Evolutionary conservation across 1,284 basidiomycete species (phyloP), one percentile per base, ranked within the genome.

Genomic region (Peniophora sp.): DNA sequence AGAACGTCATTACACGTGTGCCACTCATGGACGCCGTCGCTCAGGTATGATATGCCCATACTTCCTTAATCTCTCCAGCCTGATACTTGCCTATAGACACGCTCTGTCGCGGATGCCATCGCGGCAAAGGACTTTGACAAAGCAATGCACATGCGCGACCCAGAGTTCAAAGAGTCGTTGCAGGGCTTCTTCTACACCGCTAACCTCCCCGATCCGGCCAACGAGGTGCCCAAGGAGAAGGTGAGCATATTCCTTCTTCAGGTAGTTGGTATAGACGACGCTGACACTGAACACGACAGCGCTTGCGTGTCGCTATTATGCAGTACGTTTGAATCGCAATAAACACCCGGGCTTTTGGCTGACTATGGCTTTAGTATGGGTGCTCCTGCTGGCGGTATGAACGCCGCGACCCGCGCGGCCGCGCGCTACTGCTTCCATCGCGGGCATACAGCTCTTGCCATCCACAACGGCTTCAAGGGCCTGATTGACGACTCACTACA

Each of bases 301-400:
- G 85, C 51, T 84, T 97, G 69, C 81, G 90, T 20, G 75, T 98
- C 54, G 95, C 85, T 34, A 92, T 98, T 62, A 87, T 97, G 70
- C 93, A 97, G 92, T 93, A 69, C 71, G 89, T 70, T 25, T 27
- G 23, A 17, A 17, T 12, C 27, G n/a, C n/a, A n/a, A n/a, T n/a
- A n/a, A n/a, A n/a, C n/a, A n/a, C n/a, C n/a, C n/a, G n/a, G 38
- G 23, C 1, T 32, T 8, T 19, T 22, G 24, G 35, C 44, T 38
- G n/a, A 48, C 34, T 43, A 49, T 51, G 27, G 12, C 19, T 50
- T 44, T 51, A 95, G 91, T 62, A 85, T 96, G 62, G 96, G 96
- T 54, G 97, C 97, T 1, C 96, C 97, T 2, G 95, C 96, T 2
- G 95, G 96, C 52, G 96, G 97, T 11, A 98, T 99, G 92, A 98